Conservation (phyloP, 129 eudicot genomes). For the Smallanthus sonchifolius region DNA sequence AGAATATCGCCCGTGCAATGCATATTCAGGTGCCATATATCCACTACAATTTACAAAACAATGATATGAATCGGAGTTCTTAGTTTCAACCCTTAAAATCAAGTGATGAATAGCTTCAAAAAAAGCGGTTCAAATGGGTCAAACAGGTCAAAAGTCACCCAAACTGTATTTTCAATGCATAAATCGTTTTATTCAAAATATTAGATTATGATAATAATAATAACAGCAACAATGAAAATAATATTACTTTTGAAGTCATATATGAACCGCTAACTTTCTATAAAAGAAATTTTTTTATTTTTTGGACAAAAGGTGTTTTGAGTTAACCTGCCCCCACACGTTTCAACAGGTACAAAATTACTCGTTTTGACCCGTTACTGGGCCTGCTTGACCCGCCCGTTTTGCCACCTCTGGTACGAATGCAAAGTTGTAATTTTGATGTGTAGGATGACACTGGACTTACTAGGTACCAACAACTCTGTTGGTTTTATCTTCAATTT, state of each 20-base stretch:
- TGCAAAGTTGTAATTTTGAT: constrained; percentile 5
- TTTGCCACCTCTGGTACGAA: background rate
- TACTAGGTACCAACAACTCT: constrained; percentile 41
- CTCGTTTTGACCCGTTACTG: background rate
- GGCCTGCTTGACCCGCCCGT: no score
- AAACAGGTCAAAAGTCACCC: background rate
- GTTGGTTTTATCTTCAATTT: constrained; percentile 31
- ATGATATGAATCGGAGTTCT: background rate
- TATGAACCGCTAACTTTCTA: background rate
- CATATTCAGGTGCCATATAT: constrained; percentile 38
- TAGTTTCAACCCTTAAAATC: background rate
- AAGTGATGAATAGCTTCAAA: background rate
- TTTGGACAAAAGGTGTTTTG: background rate
- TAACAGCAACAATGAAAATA: no score
- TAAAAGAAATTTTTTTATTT: background rate
- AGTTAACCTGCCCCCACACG: background rate
- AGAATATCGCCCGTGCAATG: constrained; percentile 26
- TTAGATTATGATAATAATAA: background rate
- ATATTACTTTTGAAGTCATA: background rate
- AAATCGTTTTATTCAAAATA: background rate
- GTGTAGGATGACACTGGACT: constrained; percentile 15
- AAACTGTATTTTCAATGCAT: background rate
- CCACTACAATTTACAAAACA: constrained; percentile 23
- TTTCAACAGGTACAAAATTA: background rate
- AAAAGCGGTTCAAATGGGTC: background rate